Evolutionary conservation across 2,329 filamentous ascomycete species (phyloP).

Genomic region (Penicillium sp.): DNA sequence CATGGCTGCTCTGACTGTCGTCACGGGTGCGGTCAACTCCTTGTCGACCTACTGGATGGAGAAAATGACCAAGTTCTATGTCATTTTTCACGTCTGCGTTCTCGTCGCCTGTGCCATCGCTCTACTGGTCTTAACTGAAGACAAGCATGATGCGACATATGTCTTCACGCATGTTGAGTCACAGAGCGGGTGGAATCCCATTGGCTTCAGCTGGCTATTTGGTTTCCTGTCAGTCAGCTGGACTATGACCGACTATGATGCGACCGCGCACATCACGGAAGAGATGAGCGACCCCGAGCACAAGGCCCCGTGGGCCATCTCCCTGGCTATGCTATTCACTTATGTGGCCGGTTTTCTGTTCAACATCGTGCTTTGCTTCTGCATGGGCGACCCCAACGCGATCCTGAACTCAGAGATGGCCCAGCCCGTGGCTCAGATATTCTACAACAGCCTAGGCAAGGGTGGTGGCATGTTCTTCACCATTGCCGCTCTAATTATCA

Average conservation of each 20-base stretch:
- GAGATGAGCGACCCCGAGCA: slow-evolving; percentile 50
- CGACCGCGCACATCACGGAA: slow-evolving; percentile 49
- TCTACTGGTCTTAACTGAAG: slow-evolving; percentile 48
- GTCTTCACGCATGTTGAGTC: slow-evolving; percentile 54
- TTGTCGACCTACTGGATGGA: slow-evolving; percentile 56
- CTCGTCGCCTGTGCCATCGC: slow-evolving; percentile 51
- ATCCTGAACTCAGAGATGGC: slow-evolving; percentile 47
- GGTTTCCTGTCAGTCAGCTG: slow-evolving; percentile 58
- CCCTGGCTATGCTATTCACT: slow-evolving; percentile 53
- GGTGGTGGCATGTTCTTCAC: slow-evolving; percentile 52
- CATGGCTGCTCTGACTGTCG: slow-evolving; percentile 52
- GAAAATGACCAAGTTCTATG: slow-evolving; percentile 55
- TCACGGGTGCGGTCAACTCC: slow-evolving; percentile 53
- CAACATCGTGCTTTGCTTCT: slow-evolving; percentile 56
- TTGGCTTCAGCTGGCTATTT: slow-evolving; percentile 56
- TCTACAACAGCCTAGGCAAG: slow-evolving; percentile 55
- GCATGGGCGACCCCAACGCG: slow-evolving; percentile 50
- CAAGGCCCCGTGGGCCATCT: slow-evolving; percentile 55
- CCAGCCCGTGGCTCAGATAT: slow-evolving; percentile 56
- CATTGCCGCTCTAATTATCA: slow-evolving; percentile 54
- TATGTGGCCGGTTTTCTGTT: slow-evolving; percentile 54
- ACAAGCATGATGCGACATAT: slow-evolving; percentile 51
- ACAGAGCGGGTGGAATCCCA: slow-evolving; percentile 51
- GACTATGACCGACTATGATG: slow-evolving; percentile 57
- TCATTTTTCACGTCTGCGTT: slow-evolving; percentile 54